Percentiles rank a stretch among this genome's conserved stretches.
Conservation (phyloP, 2,329 filamentous ascomycete species). For the Metarhizium anisopliae region DNA sequence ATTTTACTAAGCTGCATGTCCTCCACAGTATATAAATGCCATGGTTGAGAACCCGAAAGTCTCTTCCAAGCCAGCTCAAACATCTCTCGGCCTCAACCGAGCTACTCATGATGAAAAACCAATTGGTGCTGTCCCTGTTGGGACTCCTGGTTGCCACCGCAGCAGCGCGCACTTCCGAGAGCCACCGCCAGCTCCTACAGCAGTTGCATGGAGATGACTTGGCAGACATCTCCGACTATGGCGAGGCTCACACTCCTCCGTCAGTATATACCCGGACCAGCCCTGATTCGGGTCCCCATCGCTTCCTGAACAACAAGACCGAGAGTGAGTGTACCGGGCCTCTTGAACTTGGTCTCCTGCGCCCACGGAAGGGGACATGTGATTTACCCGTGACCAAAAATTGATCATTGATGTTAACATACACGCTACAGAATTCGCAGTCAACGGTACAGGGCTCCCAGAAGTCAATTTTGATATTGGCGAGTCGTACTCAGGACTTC, state of each 20-base stretch:
- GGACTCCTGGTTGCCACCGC: neutral
- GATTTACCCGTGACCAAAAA: constrained; percentile 13
- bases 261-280: neutral
- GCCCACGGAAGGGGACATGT: no score
- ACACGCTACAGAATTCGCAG: constrained; percentile 40
- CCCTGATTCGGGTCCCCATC: neutral
- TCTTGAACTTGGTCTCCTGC: no score
- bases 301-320: constrained; percentile 11
- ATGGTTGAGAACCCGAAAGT: neutral
- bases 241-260: neutral
- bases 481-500: constrained; percentile 49
- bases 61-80: neutral
- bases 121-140: neutral
- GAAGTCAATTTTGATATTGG: constrained; percentile 56
- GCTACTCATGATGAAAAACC: neutral
- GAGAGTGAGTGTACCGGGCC: constrained; percentile 9
- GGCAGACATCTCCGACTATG: neutral
- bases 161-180: neutral
- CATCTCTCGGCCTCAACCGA: no score
- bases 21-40: neutral
- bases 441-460: constrained; percentile 53
- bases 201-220: neutral
- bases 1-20: neutral
- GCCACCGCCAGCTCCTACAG: neutral
- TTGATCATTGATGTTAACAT: neutral